These are phyloP conservation scores for Leishmania tarentolae DNA, from an alignment of 208 protist species.

Conservation along the genomic window DNA sequence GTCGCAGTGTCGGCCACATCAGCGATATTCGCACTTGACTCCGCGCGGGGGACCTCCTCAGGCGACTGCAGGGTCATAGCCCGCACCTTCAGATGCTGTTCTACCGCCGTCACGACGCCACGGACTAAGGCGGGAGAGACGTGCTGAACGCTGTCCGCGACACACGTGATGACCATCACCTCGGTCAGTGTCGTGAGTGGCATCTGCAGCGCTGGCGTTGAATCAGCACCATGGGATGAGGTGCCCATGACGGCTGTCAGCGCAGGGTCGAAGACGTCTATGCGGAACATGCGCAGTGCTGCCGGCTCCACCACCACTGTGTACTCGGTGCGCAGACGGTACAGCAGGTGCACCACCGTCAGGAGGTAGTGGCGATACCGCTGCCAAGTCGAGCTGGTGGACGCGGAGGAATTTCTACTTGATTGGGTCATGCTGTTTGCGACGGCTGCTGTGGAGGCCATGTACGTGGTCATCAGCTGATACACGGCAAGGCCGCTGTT, in stretches of 20 bases:
- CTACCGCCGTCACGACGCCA: conserved; percentile 24
- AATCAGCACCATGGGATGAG: background rate
- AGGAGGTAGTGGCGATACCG: conserved; percentile 53
- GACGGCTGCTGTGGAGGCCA: conserved; percentile 41
- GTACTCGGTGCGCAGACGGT: conserved; percentile 52
- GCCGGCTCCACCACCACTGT: conserved; percentile 62
- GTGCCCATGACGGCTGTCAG: conserved; percentile 44
- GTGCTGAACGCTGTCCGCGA: conserved; percentile 65
- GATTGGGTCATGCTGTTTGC: conserved; percentile 15
- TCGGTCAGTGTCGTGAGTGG: conserved; percentile 62
- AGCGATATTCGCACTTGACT: background rate
- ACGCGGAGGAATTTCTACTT: conserved; percentile 1
- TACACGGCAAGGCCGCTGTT: conserved; percentile 49
- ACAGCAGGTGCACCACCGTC: conserved; percentile 64
- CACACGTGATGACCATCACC: conserved; percentile 75
- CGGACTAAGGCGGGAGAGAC: conserved; percentile 51
- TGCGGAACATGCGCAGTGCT: conserved; percentile 57
- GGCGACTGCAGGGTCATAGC: background rate
- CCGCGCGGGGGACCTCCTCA: background rate
- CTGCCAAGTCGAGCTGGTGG: conserved; percentile 10
- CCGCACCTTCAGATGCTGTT: conserved; percentile 12
- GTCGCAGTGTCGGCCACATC: conserved; percentile 19
- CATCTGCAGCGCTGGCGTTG: conserved; percentile 25
- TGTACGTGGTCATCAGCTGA: conserved; percentile 60
- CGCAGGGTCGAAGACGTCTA: conserved; percentile 60